A percentile compares a stretch with the other conserved stretches of the same genome.
Conservation (phyloP, 1,284 basidiomycete genomes). For the Sporisorium iseilematis-ciliati region DNA sequence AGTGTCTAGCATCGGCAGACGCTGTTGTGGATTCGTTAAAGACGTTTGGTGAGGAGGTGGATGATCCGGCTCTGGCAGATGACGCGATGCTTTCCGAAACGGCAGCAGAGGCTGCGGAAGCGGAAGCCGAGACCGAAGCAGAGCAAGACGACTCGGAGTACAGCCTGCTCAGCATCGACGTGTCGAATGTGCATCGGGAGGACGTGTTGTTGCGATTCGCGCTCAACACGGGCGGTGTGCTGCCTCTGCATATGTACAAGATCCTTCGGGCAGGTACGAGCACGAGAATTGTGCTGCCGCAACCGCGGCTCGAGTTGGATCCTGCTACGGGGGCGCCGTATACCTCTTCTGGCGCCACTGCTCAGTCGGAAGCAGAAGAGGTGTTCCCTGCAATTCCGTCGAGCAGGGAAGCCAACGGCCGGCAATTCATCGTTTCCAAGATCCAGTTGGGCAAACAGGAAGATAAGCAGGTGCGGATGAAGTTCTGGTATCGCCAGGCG, state of each 20-base stretch:
- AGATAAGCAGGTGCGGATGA: constrained; percentile 77
- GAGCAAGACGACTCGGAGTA: constrained; percentile 70
- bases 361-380: constrained; percentile 76
- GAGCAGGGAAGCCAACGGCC: constrained; percentile 73
- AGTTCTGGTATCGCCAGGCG: constrained; percentile 95
- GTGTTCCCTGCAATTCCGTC: constrained; percentile 81
- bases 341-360: constrained; percentile 51
- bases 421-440: constrained; percentile 92
- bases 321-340: constrained; percentile 5
- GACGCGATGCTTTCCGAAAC: not conserved
- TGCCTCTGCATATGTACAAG: constrained; percentile 24
- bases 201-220: constrained; percentile 88
- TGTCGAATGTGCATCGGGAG: constrained; percentile 85
- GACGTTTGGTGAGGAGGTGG: constrained; percentile 2
- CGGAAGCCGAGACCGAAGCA: not conserved
- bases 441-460: constrained; percentile 76
- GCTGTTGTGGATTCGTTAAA: constrained; percentile 21
- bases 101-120: not conserved
- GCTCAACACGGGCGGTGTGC: constrained; percentile 71
- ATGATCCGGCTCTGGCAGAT: constrained; percentile 64
- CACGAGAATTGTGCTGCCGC: constrained; percentile 63
- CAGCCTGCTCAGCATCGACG: constrained; percentile 87
- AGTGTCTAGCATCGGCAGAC: constrained; percentile 70
- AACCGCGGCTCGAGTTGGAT: constrained; percentile 73
- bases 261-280: constrained; percentile 24